phyloP scores from a whole-genome alignment of 768 basidiomycete species.

The Ephemerocybe angulata region DNA sequence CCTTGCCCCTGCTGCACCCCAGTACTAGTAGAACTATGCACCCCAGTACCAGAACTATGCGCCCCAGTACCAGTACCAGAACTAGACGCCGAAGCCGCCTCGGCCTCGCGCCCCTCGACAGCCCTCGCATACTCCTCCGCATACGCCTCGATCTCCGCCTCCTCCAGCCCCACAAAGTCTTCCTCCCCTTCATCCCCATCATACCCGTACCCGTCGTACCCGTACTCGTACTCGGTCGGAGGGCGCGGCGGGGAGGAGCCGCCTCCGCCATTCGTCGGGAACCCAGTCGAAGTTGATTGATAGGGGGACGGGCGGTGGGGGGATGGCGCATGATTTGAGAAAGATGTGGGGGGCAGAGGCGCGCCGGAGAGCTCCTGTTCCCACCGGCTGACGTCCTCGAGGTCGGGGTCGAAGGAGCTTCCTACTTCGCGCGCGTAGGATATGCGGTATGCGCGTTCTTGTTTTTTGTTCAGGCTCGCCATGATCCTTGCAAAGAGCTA shows the following conservation, averaged over 20 bases:
- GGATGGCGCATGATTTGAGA: neutral
- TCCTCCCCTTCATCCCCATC: constrained; percentile 12
- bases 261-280: neutral
- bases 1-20: constrained; percentile 58
- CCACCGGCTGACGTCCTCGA: constrained; percentile 63
- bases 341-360: constrained; percentile 4
- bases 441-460: constrained; percentile 51
- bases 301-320: neutral
- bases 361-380: constrained; percentile 51
- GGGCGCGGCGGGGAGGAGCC: neutral
- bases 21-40: constrained; percentile 53
- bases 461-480: constrained; percentile 46
- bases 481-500: constrained; percentile 70
- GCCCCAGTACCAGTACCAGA: neutral
- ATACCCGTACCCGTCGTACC: constrained; percentile 3
- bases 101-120: constrained; percentile 16
- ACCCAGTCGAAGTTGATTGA: neutral
- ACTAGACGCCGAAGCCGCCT: constrained; percentile 7
- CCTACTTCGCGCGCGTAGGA: constrained; percentile 70
- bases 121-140: constrained; percentile 48
- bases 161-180: constrained; percentile 43
- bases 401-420: constrained; percentile 70
- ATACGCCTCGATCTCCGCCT: constrained; percentile 57
- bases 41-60: constrained; percentile 24
- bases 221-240: constrained; percentile 6